phyloP scores from a whole-genome alignment of 352 stramenopile genomes.

The Globisporangium sylvaticum region DNA sequence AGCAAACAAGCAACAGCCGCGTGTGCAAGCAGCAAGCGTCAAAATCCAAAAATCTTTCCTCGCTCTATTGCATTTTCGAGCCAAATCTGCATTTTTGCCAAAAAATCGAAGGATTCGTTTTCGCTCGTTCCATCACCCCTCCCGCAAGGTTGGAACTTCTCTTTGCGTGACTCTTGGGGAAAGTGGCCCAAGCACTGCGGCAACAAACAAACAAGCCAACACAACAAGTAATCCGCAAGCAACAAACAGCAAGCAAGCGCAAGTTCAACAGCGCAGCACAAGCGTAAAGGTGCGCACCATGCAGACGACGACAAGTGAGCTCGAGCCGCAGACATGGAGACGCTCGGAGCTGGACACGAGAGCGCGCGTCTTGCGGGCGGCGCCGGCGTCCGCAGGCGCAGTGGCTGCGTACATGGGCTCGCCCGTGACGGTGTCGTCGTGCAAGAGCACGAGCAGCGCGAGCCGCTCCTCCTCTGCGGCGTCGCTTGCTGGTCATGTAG shows the following conservation, averaged over 20 bases:
- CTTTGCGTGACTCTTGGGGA: conserved; percentile 5
- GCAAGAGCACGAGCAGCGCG: conserved; percentile 8
- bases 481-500: not conserved
- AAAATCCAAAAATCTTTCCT: not conserved
- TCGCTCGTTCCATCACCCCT: not conserved
- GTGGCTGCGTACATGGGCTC: not conserved
- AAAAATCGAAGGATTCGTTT: conserved; percentile 5
- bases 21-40: not conserved
- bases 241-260: not conserved
- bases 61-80: not conserved
- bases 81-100: not conserved
- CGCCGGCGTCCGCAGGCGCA: conserved; percentile 6
- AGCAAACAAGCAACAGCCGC: not conserved
- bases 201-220: not conserved
- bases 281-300: not conserved
- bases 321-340: conserved; percentile 1
- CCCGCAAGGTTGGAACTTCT: not conserved
- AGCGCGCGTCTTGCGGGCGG: conserved; percentile 6
- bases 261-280: not conserved
- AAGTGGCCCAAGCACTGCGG: not conserved
- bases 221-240: not conserved
- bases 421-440: not conserved
- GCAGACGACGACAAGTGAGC: not conserved
- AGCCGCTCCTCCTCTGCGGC: not conserved
- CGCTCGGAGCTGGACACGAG: conserved; percentile 9